Conservation (phyloP, 306 rosid species). For the Astragalus membranaceus region DNA sequence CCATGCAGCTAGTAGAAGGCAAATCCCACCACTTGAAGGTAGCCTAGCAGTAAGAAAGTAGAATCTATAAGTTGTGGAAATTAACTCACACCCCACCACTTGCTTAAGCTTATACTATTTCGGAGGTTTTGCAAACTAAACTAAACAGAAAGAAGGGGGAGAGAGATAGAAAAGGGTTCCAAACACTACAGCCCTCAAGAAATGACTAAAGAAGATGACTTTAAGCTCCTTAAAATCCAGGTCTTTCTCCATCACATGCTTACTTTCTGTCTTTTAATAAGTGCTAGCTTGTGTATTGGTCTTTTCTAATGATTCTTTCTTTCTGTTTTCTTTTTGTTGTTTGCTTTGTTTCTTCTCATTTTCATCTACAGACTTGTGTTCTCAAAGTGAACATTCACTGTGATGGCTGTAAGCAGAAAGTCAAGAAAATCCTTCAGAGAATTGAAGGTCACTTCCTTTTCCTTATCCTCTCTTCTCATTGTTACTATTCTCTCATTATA, state of each 20-base stretch:
- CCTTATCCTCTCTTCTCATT: conserved; percentile 12
- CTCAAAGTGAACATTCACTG: conserved; percentile 95
- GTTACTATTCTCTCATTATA: conserved; percentile 10
- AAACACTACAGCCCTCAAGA: conserved; percentile 44
- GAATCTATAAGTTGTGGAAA: too few species aligned
- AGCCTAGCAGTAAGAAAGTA: too few species aligned
- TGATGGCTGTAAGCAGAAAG: conserved; percentile 98
- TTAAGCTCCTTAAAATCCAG: conserved; percentile 95
- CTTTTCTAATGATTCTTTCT: conserved; percentile 39
- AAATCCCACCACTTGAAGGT: too few species aligned
- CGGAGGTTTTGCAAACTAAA: conserved; percentile 26
- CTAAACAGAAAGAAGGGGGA: neutral
- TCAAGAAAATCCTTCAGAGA: conserved; percentile 92
- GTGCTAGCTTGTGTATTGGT: conserved; percentile 27
- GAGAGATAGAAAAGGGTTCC: conserved; percentile 22
- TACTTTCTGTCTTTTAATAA: conserved; percentile 18
- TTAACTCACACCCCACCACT: too few species aligned
- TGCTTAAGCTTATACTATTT: too few species aligned
- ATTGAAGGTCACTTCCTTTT: conserved; percentile 58
- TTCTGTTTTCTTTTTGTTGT: conserved; percentile 15
- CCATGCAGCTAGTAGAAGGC: too few species aligned
- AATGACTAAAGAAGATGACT: conserved; percentile 95
- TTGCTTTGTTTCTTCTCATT: conserved; percentile 21
- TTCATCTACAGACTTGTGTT: conserved; percentile 62
- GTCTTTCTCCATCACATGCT: too few species aligned